phyloP scores from a whole-genome alignment of 2,329 filamentous ascomycete genomes.

The Dactylellina cionopaga region DNA sequence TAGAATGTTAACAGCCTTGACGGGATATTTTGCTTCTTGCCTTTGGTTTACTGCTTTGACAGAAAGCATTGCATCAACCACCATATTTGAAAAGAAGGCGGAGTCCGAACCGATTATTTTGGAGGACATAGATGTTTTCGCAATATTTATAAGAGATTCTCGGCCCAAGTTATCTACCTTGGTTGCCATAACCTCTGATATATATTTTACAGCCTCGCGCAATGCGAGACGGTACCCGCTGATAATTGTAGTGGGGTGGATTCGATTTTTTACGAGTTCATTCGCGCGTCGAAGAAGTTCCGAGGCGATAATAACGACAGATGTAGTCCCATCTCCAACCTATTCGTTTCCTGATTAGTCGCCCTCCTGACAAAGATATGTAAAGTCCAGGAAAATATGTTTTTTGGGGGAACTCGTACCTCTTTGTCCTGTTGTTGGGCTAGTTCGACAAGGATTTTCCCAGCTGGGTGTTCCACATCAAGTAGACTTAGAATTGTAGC shows the following conservation, averaged over 20 bases:
- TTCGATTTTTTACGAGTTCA: constrained; percentile 99
- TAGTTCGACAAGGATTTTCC: constrained; percentile 96
- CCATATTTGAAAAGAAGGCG: constrained; percentile 97
- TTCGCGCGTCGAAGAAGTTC: constrained; percentile 93
- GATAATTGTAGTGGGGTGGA: constrained; percentile 99
- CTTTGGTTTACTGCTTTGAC: constrained; percentile 93
- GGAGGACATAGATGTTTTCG: constrained; percentile 98
- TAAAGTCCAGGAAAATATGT: neutral
- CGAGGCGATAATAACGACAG: constrained; percentile 94
- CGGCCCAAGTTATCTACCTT: constrained; percentile 92
- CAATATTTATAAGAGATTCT: constrained; percentile 91
- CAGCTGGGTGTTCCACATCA: constrained; percentile 96
- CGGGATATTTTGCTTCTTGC: constrained; percentile 92
- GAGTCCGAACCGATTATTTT: constrained; percentile 97
- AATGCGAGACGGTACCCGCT: constrained; percentile 96
- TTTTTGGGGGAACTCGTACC: constrained; percentile 58
- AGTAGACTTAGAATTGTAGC: constrained; percentile 94
- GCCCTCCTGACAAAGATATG: neutral
- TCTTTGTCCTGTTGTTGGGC: constrained; percentile 99
- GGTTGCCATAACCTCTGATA: constrained; percentile 97
- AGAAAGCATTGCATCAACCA: constrained; percentile 92
- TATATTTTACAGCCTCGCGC: constrained; percentile 96
- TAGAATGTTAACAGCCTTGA: constrained; percentile 98
- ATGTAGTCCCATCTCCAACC: constrained; percentile 97
- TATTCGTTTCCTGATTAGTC: constrained; percentile 53